phyloP scores from a whole-genome alignment of 192 early-diverging fungal species.

The Chytriomyces hyalinus region DNA sequence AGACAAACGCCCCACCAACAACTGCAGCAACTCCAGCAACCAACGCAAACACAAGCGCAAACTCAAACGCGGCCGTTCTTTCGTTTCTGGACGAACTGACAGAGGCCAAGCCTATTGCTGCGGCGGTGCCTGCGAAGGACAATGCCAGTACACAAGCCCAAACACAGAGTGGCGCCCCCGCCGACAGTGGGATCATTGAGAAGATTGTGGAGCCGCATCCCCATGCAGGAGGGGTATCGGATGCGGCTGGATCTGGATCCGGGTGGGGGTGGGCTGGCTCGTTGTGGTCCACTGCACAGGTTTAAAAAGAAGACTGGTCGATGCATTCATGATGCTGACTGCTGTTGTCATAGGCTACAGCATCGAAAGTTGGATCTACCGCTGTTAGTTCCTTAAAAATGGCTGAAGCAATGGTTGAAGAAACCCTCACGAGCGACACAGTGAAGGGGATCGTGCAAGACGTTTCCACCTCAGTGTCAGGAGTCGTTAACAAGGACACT shows the following conservation, averaged over 20 bases:
- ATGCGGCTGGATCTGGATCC: neutral
- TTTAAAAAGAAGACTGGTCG: neutral
- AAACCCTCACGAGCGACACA: slow-evolving; percentile 48
- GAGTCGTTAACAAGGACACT: slow-evolving; percentile 47
- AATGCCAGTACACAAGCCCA: neutral
- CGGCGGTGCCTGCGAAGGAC: neutral
- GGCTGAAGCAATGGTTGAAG: slow-evolving; percentile 49
- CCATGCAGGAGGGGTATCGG: neutral
- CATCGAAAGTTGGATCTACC: slow-evolving; percentile 35
- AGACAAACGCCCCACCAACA: neutral
- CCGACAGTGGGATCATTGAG: neutral
- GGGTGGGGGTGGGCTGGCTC: slow-evolving; percentile 32
- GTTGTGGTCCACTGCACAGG: slow-evolving; percentile 30
- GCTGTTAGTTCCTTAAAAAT: slow-evolving; percentile 46
- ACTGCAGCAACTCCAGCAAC: neutral
- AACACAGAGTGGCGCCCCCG: neutral
- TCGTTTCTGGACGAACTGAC: slow-evolving; percentile 52
- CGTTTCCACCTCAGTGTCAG: slow-evolving; percentile 31
- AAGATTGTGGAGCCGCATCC: neutral
- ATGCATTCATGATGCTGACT: neutral
- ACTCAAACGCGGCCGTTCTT: slow-evolving; percentile 39
- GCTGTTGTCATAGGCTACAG: slow-evolving; percentile 15
- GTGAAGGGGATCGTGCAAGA: slow-evolving; percentile 46
- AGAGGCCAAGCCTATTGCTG: neutral
- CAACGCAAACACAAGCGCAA: neutral